Base-by-base conservation (phyloP, 768 basidiomycete species). In the Pisolithus albus region DNA sequence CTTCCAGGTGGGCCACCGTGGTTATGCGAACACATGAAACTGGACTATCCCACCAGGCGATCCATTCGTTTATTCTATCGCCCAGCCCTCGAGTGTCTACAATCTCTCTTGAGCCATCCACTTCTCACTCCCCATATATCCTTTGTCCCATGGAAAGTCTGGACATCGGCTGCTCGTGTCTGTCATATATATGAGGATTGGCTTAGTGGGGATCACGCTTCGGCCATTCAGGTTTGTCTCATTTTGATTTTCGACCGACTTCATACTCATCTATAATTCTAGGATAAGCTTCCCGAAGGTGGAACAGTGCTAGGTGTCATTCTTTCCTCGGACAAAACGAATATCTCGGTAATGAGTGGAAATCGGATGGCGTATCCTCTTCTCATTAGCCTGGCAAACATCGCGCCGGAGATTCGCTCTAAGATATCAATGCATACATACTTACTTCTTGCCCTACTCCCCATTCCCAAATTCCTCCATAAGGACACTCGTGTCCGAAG, bases 201-300 rank as follows among this genome's bases (percentile, higher is more conserved):
- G 56, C 64, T 32, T 68, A n/a, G n/a, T n/a, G n/a, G n/a, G n/a
- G n/a, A n/a, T n/a, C n/a, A n/a, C n/a, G n/a, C n/a, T n/a, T n/a
- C 68, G 65, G 36, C 52, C 3, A 55, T 61, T 6, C 65, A 68
- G 59, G 63, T 61, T 19, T 9, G 36, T 53, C 28, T 18, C 15
- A 19, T 32, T 39, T 2, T 41, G 18, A 9, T 30, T 24, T 37
- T 43, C 50, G 4, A 58, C 61, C 36, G 74, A 75, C 28, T 30
- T 5, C 62, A 70, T 1, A 58, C 67, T 1, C 70, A 73, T 49
- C 68, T 69, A 54, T 72, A 59, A 30, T 30, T 36, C 8, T n/a
- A 53, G 52, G 46, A 47, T 7, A 23, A 18, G 24, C 41, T 56
- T 19, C 48, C 53, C 0, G 8, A 15, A 15, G 56, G 58, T 26